Conservation (phyloP, 257 asterid species). For the Eustoma russellianum region DNA sequence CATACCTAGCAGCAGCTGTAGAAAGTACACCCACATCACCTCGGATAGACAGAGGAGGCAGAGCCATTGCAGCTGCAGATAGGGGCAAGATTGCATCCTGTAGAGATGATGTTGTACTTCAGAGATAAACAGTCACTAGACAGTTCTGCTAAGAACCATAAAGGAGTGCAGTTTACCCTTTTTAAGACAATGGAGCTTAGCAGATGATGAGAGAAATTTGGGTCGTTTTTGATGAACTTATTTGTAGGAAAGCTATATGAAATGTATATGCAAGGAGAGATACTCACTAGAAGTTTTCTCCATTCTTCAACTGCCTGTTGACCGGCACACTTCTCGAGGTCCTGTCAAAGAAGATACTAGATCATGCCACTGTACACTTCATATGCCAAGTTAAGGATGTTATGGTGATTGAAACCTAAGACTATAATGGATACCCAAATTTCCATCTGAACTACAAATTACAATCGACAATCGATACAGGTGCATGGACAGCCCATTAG, state of each 20-base stretch:
- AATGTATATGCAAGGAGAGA: neutral
- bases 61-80: conserved; percentile 94
- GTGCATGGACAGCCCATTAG: neutral
- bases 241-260: conserved; percentile 5
- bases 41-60: conserved; percentile 87
- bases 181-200: neutral
- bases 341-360: conserved; percentile 35
- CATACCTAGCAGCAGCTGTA: conserved; percentile 87
- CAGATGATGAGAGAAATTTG: neutral
- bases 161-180: neutral
- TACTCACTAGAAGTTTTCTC: conserved; percentile 88
- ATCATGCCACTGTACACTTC: neutral
- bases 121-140: neutral
- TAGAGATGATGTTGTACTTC: conserved; percentile 10
- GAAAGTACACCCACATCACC: conserved; percentile 88
- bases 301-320: conserved; percentile 78
- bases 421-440: no score
- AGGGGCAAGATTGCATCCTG: conserved; percentile 86
- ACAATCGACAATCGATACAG: neutral
- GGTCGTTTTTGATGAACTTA: neutral
- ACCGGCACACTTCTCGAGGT: conserved; percentile 81
- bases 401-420: conserved; percentile 4
- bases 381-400: neutral
- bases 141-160: neutral
- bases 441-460: no score